Base-by-base conservation (phyloP, 2,329 filamentous ascomycete species). In the Fonsecaea monophora region DNA sequence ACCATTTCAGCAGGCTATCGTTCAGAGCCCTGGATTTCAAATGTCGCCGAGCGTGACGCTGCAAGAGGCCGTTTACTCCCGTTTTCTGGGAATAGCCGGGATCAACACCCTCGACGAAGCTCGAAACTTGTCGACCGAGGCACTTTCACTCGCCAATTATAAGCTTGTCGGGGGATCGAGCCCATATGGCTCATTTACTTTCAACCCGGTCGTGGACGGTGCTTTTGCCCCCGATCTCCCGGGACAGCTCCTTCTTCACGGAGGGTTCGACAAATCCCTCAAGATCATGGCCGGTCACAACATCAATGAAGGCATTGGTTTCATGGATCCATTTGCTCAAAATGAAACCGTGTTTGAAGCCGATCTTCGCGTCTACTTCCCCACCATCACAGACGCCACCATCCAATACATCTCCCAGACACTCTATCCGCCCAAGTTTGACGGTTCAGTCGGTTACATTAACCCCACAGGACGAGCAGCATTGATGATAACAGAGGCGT, bases 361-460 rank as follows among this genome's bases (percentile, higher is more conserved):
- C 1, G 55, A 68, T 45, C 62, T 78, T 32, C 64, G 70, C 38
- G 40, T 30, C 42, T 70, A 18, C 73, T 76, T 75, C 40, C 76
- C 75, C 6, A 69, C 67, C 10, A 73, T 77, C 10, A 62, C 65
- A n/a, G 58, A 70, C 4, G 64, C 71, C 21, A 70, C 75, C 4
- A 66, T 82, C 48, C 70, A 81, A 8, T 82, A 83, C 72, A 78
- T 86, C 66, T 73, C 76, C 9, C 68, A 82, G 9, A 77, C 75
- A 0, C 78, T 87, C 9, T 87, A 87, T 70, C 85, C 85, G 1
- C 72, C 82, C 0, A 73, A 81, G 34, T 85, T 82, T 68, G 77
- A 79, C 53, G 84, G 84, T 45, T 78, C 75, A 8, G 76, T 80
- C 45, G 77, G 76, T 1, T 87, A 87, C 74, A 81, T 70, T 0